Evolutionary conservation across 2,329 filamentous ascomycete species (phyloP).

Genomic region (Fusarium sp.): DNA sequence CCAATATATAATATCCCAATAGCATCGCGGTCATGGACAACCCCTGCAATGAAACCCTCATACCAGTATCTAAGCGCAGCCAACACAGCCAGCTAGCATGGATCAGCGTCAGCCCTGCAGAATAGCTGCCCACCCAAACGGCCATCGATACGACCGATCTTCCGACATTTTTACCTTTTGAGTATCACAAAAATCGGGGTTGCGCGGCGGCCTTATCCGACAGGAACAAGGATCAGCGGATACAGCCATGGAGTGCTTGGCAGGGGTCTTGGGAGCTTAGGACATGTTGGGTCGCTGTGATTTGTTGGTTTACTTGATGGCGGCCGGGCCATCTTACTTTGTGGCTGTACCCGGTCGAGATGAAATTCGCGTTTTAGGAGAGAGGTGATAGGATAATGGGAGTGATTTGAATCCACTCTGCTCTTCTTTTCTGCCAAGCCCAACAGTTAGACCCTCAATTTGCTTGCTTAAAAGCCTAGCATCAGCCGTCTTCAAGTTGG

Average conservation of each 20-base stretch:
- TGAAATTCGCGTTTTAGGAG: not conserved
- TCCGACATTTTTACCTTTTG: not conserved
- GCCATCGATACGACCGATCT: not conserved
- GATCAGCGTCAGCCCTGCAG: conserved; percentile 3
- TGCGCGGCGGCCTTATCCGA: not conserved
- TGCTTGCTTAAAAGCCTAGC: not conserved
- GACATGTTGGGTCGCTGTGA: not conserved
- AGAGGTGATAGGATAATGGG: not conserved
- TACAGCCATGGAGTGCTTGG: not conserved
- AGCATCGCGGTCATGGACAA: not conserved
- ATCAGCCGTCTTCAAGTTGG: not conserved
- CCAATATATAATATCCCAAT: not conserved
- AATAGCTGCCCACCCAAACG: not conserved
- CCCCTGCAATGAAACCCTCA: conserved; percentile 1
- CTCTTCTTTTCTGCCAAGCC: not conserved
- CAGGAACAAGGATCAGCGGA: not conserved
- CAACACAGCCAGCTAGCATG: not conserved
- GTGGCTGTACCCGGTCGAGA: not conserved
- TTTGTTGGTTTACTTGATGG: not conserved
- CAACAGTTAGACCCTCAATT: not conserved
- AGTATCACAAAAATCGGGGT: not conserved
- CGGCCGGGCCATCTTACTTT: not conserved
- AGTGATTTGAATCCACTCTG: not conserved
- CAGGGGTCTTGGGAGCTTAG: not conserved
- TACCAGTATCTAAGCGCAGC: not conserved